Base-by-base conservation (phyloP, 495 filamentous ascomycete genomes). In the Penicillium ucsense region DNA sequence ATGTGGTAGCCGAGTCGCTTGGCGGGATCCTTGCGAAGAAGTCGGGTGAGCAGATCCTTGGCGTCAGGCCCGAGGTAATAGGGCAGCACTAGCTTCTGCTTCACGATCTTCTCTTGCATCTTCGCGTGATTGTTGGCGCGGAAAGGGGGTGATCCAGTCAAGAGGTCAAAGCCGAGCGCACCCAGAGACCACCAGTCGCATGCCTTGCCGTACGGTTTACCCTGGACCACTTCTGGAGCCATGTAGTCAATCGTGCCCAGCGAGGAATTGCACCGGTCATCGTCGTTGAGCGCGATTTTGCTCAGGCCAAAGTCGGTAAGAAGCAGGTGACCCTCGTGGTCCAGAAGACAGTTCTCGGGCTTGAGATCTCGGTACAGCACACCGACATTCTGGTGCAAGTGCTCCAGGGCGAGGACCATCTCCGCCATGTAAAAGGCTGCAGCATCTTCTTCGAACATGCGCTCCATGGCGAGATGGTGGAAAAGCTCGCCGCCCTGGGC, bases 181-280 rank as follows among this genome's bases (percentile, higher is more conserved):
- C 94, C 92, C 31, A 98, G 82, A 4, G 90, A 94, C 92, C 92
- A 98, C 90, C 90, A 98, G 71, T 98, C 92, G 34, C 95, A 94
- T 10, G 87, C 83, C 62, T 88, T 88, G 62, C 89, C 89, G 64
- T 98, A 98, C 0, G 68, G 62, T 50, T 85, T 79, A 49, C 88
- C 87, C 38, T 75, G 75, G 54, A 98, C 81, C 35, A 98, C 84
- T 69, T 98, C 92, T 4, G 92, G 92, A 0, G 92, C 92, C 94
- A 97, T 97, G 77, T 97, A 98, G 56, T 96, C 92, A 53, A 95
- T 80, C 3, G 92, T 98, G 49, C 92, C 92, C 8, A 95, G 83
- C 33, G 65, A 66, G 35, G 88, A 94, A 61, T 85, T 85, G 75
- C 89, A 95, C 54, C 76, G 74, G 54, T 80, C 79, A 36, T 88